A percentile compares a stretch with the other conserved stretches of the same genome.
phyloP scores from a whole-genome alignment of 345 rosid species.

The Melastoma malabathricum region DNA sequence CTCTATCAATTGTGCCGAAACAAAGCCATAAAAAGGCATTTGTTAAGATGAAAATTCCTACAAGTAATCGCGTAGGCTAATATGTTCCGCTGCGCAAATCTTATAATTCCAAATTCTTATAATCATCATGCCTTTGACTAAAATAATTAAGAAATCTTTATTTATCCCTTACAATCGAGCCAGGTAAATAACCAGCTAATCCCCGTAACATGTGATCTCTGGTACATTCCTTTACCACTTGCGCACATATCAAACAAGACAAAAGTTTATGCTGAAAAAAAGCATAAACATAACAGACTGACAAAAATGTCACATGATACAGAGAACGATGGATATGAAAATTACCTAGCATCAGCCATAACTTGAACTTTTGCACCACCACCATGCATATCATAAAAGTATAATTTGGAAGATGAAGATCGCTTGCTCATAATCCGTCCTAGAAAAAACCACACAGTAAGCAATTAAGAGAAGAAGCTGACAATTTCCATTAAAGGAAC shows the following conservation, averaged over 20 bases:
- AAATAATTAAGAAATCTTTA: too few species aligned
- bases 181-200: too few species aligned
- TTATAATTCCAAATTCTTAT: too few species aligned
- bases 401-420: slow-evolving; percentile 71
- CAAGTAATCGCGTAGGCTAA: too few species aligned
- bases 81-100: too few species aligned
- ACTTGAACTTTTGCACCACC: slow-evolving; percentile 76
- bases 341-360: slow-evolving; percentile 87
- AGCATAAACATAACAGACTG: background rate
- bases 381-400: slow-evolving; percentile 77
- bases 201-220: too few species aligned
- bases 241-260: background rate
- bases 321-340: background rate
- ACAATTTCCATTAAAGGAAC: background rate
- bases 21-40: too few species aligned
- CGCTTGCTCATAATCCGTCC: slow-evolving; percentile 92
- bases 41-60: too few species aligned
- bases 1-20: too few species aligned
- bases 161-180: too few species aligned
- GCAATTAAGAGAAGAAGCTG: slow-evolving; percentile 1
- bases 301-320: background rate
- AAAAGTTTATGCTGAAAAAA: background rate
- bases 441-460: slow-evolving; percentile 12
- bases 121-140: too few species aligned
- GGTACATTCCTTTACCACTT: too few species aligned